Evolutionary conservation across 108 stramenopile species (phyloP), one percentile per base, ranked within the genome.

Genomic region (Cyclotella cryptica): DNA sequence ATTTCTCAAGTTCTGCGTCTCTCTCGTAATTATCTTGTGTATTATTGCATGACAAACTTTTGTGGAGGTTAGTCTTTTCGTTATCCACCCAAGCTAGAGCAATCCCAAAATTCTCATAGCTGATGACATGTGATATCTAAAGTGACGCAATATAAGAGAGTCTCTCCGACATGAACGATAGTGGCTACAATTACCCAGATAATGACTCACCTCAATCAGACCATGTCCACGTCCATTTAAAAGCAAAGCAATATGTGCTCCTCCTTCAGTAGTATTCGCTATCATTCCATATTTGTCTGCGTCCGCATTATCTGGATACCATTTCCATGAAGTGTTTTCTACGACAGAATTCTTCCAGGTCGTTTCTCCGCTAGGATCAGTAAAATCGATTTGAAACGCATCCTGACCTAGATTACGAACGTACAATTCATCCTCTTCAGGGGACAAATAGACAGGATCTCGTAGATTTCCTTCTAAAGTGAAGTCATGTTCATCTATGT

Each of bases 221-320:
- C 28, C 28, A 59, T 27, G 26, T 22, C 22, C 24, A 26, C 28
- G 10, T 12, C 58, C 28, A 13, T 22, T 27, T 22, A 28, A 18
- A 59, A 9, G 1, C 22, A 24, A 27, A 22, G 14, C 26, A 22
- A 28, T 27, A 5, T 59, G 58, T 59, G 28, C 58, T 9, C 28
- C 22, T 2, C 58, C 58, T 22, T 35, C 35, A 6, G 35, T 35
- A 5, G 35, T 35, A 6, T 35, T 35, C 4, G 35, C 35, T 35
- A 35, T 78, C 41, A 70, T 26, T 21, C 77, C 77, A 69, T 35
- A 78, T 43, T 78, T 78, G 69, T 78, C 77, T 28, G 51, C 55
- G 59, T 70, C 68, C 21, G 35, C 53, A 30, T 78, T 78, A 41
- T 78, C 77, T n/a, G 77, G 68, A 62, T 52, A 69, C 77, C 77